phyloP scores from a whole-genome alignment of 495 filamentous ascomycete genomes.

The Trichoderma asperelloides region DNA sequence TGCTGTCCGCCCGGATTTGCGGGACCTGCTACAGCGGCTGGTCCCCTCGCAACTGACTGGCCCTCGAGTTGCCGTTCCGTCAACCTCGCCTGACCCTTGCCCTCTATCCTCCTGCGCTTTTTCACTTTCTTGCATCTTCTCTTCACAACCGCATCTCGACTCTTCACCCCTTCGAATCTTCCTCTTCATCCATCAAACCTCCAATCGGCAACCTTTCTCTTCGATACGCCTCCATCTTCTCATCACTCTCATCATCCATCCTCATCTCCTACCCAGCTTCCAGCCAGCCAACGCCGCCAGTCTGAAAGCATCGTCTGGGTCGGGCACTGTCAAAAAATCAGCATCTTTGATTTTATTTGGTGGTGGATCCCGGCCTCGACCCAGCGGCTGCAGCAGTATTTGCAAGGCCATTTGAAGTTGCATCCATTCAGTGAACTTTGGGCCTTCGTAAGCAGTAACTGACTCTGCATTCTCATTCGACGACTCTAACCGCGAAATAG shows the following conservation, averaged over 20 bases:
- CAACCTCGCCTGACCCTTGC: slow-evolving; percentile 4
- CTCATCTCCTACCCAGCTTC: background rate
- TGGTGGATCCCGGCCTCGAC: background rate
- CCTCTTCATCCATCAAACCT: background rate
- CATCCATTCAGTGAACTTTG: background rate
- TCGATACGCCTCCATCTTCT: background rate
- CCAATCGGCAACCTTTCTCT: background rate
- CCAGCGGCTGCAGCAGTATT: background rate
- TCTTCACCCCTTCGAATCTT: too few relatives aligned
- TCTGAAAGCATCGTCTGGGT: background rate
- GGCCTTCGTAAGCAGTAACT: background rate
- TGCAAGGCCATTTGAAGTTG: background rate
- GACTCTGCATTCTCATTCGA: background rate
- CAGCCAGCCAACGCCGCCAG: background rate
- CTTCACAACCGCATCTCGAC: background rate
- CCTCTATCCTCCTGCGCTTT: background rate
- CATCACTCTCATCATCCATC: too few relatives aligned
- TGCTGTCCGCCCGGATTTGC: background rate
- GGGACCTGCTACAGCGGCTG: background rate
- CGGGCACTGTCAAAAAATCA: background rate
- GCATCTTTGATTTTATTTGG: background rate
- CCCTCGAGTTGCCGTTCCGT: background rate
- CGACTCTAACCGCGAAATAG: background rate
- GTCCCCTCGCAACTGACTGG: background rate
- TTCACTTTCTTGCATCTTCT: background rate